Evolutionary conservation across 106 monocot genomes (phyloP).

Genomic region (Ottelia alismoides): DNA sequence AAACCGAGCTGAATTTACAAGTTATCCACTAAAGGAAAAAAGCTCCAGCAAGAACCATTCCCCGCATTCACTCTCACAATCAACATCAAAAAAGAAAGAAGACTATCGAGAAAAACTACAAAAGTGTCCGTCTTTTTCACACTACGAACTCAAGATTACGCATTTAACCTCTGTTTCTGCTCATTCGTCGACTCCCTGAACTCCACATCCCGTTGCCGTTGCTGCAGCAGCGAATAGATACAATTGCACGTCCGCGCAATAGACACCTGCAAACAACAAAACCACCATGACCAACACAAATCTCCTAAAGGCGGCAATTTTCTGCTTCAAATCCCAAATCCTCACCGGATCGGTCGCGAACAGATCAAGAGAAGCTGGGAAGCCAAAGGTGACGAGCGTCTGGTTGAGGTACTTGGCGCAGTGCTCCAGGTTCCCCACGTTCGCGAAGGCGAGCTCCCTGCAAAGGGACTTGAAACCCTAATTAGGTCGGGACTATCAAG

Average conservation of each 20-base stretch:
- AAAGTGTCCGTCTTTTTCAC: too few species aligned
- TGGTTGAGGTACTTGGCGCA: conserved; percentile 96
- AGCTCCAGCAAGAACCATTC: too few species aligned
- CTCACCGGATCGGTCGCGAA: conserved; percentile 85
- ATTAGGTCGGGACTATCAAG: too few species aligned
- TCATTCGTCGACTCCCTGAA: conserved; percentile 86
- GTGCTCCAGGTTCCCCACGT: conserved; percentile 79
- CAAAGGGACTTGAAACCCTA: not conserved
- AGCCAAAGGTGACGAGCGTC: conserved; percentile 89
- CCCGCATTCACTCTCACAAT: too few species aligned
- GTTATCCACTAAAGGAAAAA: too few species aligned
- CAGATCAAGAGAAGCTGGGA: conserved; percentile 91
- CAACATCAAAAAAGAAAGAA: too few species aligned
- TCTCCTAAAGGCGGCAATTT: too few species aligned
- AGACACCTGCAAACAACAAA: conserved; percentile 40
- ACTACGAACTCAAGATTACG: too few species aligned
- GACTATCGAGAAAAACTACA: too few species aligned
- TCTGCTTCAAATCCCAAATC: too few species aligned
- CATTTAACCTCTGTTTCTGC: conserved; percentile 90
- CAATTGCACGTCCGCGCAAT: conserved; percentile 97
- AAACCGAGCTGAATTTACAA: too few species aligned
- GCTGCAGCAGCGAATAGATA: conserved; percentile 81
- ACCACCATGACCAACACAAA: too few species aligned
- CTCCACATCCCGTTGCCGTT: conserved; percentile 84
- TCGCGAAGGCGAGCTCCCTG: conserved; percentile 74